Base-by-base conservation (phyloP, 352 stramenopile genomes). In the Peronosclerospora sorghi region DNA sequence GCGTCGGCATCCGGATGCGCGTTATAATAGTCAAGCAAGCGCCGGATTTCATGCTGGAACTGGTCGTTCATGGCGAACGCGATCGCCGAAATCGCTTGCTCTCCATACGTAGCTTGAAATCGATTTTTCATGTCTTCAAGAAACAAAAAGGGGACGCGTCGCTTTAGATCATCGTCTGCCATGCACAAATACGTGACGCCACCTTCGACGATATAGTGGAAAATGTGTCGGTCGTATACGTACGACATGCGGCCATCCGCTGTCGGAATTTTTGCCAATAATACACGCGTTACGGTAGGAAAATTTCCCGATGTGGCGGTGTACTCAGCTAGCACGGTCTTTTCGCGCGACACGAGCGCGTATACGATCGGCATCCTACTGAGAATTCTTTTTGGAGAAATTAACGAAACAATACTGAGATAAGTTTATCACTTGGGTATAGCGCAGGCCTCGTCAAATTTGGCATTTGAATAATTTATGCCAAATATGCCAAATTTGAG, bases 181-280 rank as follows among this genome's bases (percentile, higher is more conserved):
- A 99, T 98, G 68, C 96, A 99, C 14, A 99, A 68, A 62, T 94
- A 99, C 38, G 87, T 98, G 49, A 99, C 82, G 12, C 90, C 77
- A 47, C 94, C 68, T 48, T 97, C 83, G 9, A 97, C 86, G 35
- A 98, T 69, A 68, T 98, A 99, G 60, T 98, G 95, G 75, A 97
- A 97, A 32, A 90, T 72, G 48, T 95, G 73, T 35, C 73, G 86
- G 74, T 99, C 95, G 62, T 99, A 98, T 24, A 98, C 86, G 71
- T 98, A 98, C 32, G 85, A 97, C 94, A 98, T 98, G 63, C 94
- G 89, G 7, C 87, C 80, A 72, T 98, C 83, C 14, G 78, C 59
- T 18, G 59, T 54, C 15, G 90, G 87, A 63, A 99, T 98, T 59
- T 98, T 98, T 48, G 81, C 81, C 21, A 99, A 67, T 18, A 99